These are phyloP conservation scores for Penicillium palitans DNA, from an alignment of 2,329 filamentous ascomycete genomes.

Conservation along the genomic window DNA sequence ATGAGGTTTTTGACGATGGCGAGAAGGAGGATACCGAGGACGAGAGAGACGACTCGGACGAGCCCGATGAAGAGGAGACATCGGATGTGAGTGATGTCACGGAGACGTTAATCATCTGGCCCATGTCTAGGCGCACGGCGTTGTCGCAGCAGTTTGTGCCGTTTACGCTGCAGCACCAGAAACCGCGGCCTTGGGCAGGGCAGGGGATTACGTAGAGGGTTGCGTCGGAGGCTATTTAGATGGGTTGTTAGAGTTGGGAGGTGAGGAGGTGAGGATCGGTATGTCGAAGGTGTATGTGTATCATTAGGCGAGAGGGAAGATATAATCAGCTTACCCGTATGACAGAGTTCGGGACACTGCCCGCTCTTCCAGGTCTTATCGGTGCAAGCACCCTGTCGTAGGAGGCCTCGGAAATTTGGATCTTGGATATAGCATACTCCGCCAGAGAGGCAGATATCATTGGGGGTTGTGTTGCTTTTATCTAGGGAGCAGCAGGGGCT, in stretches of 20 bases:
- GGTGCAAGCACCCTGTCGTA: neutral
- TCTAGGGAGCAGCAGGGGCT: conserved; percentile 2
- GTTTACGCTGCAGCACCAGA: conserved; percentile 4
- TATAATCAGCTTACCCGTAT: neutral
- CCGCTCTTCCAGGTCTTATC: neutral
- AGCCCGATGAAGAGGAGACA: neutral
- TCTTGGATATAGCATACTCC: conserved; percentile 2
- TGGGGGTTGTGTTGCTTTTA: conserved; percentile 1
- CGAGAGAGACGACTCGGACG: neutral
- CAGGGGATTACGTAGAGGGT: conserved; percentile 3
- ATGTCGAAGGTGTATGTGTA: neutral
- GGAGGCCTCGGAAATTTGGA: neutral
- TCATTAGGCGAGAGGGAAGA: neutral
- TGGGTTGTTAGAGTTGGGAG: neutral
- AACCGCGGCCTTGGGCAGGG: neutral
- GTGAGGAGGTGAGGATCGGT: neutral
- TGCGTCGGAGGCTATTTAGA: neutral
- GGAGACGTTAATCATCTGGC: conserved; percentile 1
- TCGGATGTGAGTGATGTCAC: neutral
- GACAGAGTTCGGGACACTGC: neutral
- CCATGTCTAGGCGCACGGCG: neutral
- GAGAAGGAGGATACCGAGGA: neutral
- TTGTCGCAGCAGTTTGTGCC: conserved; percentile 1
- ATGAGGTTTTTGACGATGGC: neutral
- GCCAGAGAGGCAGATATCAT: conserved; percentile 1